Evolutionary conservation across 306 rosid species (phyloP), one percentile per base, ranked within the genome.

Genomic region (Fragaria iinumae): DNA sequence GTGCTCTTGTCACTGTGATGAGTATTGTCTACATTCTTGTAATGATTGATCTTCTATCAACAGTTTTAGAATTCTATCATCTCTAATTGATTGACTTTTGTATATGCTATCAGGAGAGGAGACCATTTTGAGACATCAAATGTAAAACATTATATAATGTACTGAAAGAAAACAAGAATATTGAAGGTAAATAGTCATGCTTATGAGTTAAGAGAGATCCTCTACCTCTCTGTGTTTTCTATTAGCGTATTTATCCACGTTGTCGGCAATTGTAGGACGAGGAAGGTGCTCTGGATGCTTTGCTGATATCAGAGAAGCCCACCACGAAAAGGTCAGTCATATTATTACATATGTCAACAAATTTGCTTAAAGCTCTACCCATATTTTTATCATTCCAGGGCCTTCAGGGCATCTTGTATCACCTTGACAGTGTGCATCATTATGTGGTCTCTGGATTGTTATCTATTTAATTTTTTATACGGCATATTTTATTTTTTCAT

Each of bases 191-290:
- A 67, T 78, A 77, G 23, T 12, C 71, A 69, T 11, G 52, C 70
- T 65, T 76, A 80, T 60, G 80, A 77, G 56, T 91, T 90, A 86
- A 65, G 74, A 73, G 27, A 48, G 77, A 13, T 82, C 68, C 75
- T 63, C 55, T 76, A 36, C 64, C 71, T 70, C 48, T 67, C 7
- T 64, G 36, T 75, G 66, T 79, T 41, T 77, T 20, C 38, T 77
- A 67, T 47, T 44, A 47, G 14, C 48, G 48, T 67, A 49, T 72
- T 38, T 65, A 23, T 63, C 55, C 41, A 29, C 4, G 18, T 76
- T 72, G 50, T 48, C 69, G 21, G 73, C 21, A 13, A 43, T 56
- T 69, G 69, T 60, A 77, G 80, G 75, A 69, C 3, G 36, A 71
- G 0, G 14, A 69, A 43, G 69, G 44, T 56, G 27, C 75, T 3